Conservation (phyloP, 768 basidiomycete genomes). For the Leccinum olivaceopallidum region DNA sequence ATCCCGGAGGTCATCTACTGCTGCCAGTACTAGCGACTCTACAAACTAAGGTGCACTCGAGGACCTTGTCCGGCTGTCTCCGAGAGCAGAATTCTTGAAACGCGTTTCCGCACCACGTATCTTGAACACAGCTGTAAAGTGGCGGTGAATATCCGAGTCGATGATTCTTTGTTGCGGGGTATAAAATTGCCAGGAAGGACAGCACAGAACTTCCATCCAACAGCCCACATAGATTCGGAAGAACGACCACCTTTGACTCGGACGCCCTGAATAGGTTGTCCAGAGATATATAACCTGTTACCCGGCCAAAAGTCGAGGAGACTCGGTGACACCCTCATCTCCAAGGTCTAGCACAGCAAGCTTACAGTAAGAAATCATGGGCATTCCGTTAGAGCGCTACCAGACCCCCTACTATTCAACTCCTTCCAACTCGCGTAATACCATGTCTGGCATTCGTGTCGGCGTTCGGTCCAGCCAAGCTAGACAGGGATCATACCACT, state of each 20-base stretch:
- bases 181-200: too few relatives aligned
- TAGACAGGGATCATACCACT: neutral
- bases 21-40: too few relatives aligned
- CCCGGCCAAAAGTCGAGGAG: neutral
- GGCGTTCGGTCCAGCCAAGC: neutral
- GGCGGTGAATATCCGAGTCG: too few relatives aligned
- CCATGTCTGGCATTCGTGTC: neutral
- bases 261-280: neutral
- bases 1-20: too few relatives aligned
- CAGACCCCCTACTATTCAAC: neutral
- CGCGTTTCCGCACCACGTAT: too few relatives aligned
- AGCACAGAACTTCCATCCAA: neutral
- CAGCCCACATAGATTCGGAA: neutral
- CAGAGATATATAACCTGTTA: neutral
- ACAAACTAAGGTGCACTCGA: too few relatives aligned
- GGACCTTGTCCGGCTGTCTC: too few relatives aligned
- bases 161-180: too few relatives aligned
- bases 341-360: neutral
- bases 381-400: neutral
- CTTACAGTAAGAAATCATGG: neutral
- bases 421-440: neutral
- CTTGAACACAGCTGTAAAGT: too few relatives aligned
- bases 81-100: too few relatives aligned
- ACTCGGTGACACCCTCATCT: neutral
- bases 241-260: neutral